phyloP scores from a whole-genome alignment of 148 eudicot genomes.

The Chenopodium berlandieri region DNA sequence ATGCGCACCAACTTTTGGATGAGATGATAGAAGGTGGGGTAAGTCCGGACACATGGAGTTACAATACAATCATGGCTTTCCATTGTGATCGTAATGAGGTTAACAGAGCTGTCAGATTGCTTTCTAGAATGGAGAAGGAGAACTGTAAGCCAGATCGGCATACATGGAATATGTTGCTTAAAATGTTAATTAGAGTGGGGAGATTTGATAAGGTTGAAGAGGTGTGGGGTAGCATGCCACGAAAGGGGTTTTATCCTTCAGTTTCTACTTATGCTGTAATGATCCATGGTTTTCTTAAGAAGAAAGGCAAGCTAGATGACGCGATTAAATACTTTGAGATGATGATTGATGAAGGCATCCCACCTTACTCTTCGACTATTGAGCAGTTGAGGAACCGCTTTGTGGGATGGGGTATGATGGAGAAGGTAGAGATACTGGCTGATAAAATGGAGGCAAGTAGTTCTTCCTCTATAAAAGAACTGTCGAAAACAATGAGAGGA shows the following conservation, averaged over 20 bases:
- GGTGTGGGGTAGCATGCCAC: constrained; percentile 64
- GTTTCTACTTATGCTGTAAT: constrained; percentile 76
- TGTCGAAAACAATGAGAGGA: constrained; percentile 59
- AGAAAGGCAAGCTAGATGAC: constrained; percentile 70
- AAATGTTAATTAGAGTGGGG: constrained; percentile 64
- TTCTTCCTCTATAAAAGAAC: constrained; percentile 53
- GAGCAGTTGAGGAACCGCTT: constrained; percentile 64
- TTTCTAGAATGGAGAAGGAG: constrained; percentile 58
- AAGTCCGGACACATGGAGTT: constrained; percentile 69
- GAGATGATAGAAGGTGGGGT: constrained; percentile 59
- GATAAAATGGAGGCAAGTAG: constrained; percentile 79
- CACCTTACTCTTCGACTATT: constrained; percentile 63
- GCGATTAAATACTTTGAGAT: constrained; percentile 70
- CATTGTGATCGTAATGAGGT: constrained; percentile 75
- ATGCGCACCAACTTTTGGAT: constrained; percentile 57
- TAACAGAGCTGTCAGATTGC: constrained; percentile 47
- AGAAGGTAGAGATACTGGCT: constrained; percentile 44
- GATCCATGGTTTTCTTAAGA: constrained; percentile 75
- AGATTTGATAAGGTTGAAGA: constrained; percentile 59
- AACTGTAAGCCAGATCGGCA: constrained; percentile 56
- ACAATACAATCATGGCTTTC: constrained; percentile 57
- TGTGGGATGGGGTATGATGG: constrained; percentile 50
- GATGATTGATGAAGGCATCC: constrained; percentile 90
- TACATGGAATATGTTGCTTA: constrained; percentile 75
- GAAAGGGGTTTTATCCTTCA: constrained; percentile 54